Evolutionary conservation across 805 yeast species (phyloP).

Genomic region (Wickerhamiella shivajii): DNA sequence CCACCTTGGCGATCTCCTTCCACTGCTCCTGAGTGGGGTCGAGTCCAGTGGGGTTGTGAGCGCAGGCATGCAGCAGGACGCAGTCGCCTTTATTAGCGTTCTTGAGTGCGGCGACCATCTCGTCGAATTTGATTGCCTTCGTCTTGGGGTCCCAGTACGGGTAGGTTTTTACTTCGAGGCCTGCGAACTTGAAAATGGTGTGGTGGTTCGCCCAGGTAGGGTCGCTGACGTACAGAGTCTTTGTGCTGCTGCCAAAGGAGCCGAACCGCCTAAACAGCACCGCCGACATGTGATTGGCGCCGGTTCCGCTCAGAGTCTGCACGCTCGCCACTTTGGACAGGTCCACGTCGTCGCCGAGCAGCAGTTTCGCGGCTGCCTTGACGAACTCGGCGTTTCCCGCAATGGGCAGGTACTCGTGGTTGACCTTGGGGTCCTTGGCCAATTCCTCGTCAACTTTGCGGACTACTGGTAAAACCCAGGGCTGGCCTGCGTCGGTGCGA

Average conservation of each 20-base stretch:
- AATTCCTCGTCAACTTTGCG: slow-evolving; percentile 38
- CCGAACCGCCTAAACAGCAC: slow-evolving; percentile 57
- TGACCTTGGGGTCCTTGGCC: slow-evolving; percentile 30
- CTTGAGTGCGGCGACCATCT: slow-evolving; percentile 44
- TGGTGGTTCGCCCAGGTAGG: slow-evolving; percentile 95
- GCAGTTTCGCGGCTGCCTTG: slow-evolving; percentile 48
- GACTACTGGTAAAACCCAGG: slow-evolving; percentile 74
- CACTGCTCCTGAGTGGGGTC: slow-evolving; percentile 76
- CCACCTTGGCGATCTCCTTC: slow-evolving; percentile 54
- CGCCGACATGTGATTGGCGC: slow-evolving; percentile 75
- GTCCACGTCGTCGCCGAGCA: slow-evolving; percentile 51
- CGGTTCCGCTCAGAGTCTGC: slow-evolving; percentile 92
- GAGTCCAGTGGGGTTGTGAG: slow-evolving; percentile 95
- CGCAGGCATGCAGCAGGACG: slow-evolving; percentile 81
- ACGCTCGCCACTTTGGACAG: slow-evolving; percentile 55
- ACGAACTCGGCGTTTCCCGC: slow-evolving; percentile 62
- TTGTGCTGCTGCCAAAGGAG: slow-evolving; percentile 27
- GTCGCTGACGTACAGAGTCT: slow-evolving; percentile 53
- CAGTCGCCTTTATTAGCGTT: slow-evolving; percentile 43
- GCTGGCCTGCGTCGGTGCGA: slow-evolving; percentile 75
- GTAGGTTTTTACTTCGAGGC: slow-evolving; percentile 45
- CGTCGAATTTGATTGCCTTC: slow-evolving; percentile 51
- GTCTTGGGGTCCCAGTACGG: slow-evolving; percentile 51
- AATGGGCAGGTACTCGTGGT: slow-evolving; percentile 81
- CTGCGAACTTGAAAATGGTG: slow-evolving; percentile 63